These are phyloP conservation scores for Cytospora mali DNA, from an alignment of 2,329 filamentous ascomycete genomes.

Conservation along the genomic window DNA sequence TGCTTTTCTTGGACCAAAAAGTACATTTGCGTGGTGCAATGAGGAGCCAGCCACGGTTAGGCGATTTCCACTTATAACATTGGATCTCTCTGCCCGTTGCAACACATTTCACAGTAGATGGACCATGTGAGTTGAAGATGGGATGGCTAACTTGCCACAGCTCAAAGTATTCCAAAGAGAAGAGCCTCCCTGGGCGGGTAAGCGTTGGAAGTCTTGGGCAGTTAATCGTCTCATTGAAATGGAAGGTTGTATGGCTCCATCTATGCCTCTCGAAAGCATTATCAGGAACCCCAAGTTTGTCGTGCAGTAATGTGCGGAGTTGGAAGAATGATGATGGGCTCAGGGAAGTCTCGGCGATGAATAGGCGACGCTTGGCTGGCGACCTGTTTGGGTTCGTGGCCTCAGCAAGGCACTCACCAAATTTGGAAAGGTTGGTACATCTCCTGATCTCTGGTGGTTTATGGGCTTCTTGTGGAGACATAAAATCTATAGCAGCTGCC, in stretches of 20 bases:
- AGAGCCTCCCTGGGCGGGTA: neutral
- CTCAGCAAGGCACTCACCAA: neutral
- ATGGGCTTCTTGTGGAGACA: neutral
- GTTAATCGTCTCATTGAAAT: constrained; percentile 23
- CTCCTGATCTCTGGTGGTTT: neutral
- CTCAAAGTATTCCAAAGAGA: constrained; percentile 21
- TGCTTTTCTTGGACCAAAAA: constrained; percentile 10
- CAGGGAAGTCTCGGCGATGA: constrained; percentile 1
- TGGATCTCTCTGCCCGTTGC: constrained; percentile 14
- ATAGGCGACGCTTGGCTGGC: neutral
- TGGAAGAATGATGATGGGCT: neutral
- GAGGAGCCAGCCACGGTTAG: constrained; percentile 9
- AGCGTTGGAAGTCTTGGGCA: constrained; percentile 16
- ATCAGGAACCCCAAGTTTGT: neutral
- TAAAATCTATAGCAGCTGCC: neutral
- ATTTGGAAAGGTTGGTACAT: neutral
- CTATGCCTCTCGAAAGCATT: constrained; percentile 14
- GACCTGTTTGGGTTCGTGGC: no score
- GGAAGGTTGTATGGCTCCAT: constrained; percentile 24
- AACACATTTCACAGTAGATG: neutral
- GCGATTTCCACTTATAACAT: constrained; percentile 16
- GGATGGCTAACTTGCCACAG: constrained; percentile 6
- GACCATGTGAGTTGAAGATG: neutral
- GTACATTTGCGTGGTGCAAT: constrained; percentile 20
- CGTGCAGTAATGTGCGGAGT: neutral